phyloP scores from a whole-genome alignment of 352 stramenopile genomes.

The Phytophthora fragariaefolia region DNA sequence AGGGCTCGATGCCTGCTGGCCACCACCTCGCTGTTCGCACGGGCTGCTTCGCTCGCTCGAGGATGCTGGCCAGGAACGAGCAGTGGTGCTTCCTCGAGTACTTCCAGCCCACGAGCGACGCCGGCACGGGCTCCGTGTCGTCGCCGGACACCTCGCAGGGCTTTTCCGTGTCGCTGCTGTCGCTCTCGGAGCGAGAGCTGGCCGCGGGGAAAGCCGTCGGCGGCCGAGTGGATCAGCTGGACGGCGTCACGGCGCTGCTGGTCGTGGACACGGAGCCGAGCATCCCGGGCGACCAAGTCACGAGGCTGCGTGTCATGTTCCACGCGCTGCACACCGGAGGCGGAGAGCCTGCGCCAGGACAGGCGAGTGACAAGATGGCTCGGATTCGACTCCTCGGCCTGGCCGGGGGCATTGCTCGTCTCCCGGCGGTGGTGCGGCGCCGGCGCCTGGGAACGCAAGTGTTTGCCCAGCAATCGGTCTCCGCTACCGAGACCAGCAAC shows the following conservation, averaged over 20 bases:
- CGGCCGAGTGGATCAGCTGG: slow-evolving; percentile 49
- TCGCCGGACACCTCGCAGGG: slow-evolving; percentile 22
- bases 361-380: slow-evolving; percentile 35
- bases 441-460: slow-evolving; percentile 47
- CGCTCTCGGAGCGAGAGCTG: slow-evolving; percentile 40
- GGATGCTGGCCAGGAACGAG: slow-evolving; percentile 45
- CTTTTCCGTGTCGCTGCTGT: slow-evolving; percentile 40
- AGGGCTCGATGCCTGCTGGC: background rate
- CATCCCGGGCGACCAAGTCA: slow-evolving; percentile 20
- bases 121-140: background rate
- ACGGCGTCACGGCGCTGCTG: slow-evolving; percentile 39
- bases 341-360: background rate
- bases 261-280: slow-evolving; percentile 43
- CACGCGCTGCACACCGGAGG: slow-evolving; percentile 24
- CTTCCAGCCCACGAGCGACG: slow-evolving; percentile 34
- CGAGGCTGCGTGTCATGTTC: slow-evolving; percentile 45
- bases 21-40: slow-evolving; percentile 53
- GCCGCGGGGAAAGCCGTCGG: slow-evolving; percentile 37
- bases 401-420: slow-evolving; percentile 32
- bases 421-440: slow-evolving; percentile 42
- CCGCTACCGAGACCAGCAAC: background rate
- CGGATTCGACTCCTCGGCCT: slow-evolving; percentile 33
- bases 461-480: slow-evolving; percentile 26
- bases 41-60: slow-evolving; percentile 46
- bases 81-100: slow-evolving; percentile 62